Conservation (phyloP, 768 basidiomycete genomes). For the Mycena belliarum region DNA sequence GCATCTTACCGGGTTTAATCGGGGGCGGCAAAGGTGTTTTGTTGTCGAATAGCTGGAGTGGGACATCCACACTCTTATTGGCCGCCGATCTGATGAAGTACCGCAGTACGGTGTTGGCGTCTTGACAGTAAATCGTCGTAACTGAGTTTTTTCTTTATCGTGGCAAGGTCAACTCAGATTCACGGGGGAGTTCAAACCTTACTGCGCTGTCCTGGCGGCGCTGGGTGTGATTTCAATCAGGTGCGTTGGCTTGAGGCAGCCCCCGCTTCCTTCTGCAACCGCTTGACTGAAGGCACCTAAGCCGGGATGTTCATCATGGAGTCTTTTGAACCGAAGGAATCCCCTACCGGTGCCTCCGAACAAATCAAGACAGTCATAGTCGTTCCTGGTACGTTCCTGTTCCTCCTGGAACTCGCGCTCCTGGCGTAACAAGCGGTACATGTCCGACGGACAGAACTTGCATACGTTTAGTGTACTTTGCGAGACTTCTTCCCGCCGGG, state of each 20-base stretch:
- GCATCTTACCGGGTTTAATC: slow-evolving; percentile 53
- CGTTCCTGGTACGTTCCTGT: slow-evolving; percentile 24
- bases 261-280: slow-evolving; percentile 48
- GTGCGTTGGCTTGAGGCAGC: slow-evolving; percentile 59
- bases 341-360: slow-evolving; percentile 41
- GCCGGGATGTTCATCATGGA: not conserved
- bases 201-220: slow-evolving; percentile 69
- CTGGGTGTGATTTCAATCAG: slow-evolving; percentile 76
- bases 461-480: slow-evolving; percentile 1
- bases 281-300: slow-evolving; percentile 63
- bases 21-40: slow-evolving; percentile 42
- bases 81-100: slow-evolving; percentile 56
- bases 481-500: not conserved
- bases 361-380: slow-evolving; percentile 41
- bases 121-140: slow-evolving; percentile 66
- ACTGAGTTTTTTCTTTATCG: slow-evolving; percentile 50
- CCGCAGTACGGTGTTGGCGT: slow-evolving; percentile 61
- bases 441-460: slow-evolving; percentile 12
- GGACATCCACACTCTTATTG: slow-evolving; percentile 40
- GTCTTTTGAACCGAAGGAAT: slow-evolving; percentile 30
- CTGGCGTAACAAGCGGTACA: slow-evolving; percentile 30
- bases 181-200: not conserved
- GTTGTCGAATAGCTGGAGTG: slow-evolving; percentile 41
- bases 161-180: not conserved
- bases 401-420: slow-evolving; percentile 34